phyloP scores from a whole-genome alignment of 75 land plant species.

The Isoetes taiwanensis region DNA sequence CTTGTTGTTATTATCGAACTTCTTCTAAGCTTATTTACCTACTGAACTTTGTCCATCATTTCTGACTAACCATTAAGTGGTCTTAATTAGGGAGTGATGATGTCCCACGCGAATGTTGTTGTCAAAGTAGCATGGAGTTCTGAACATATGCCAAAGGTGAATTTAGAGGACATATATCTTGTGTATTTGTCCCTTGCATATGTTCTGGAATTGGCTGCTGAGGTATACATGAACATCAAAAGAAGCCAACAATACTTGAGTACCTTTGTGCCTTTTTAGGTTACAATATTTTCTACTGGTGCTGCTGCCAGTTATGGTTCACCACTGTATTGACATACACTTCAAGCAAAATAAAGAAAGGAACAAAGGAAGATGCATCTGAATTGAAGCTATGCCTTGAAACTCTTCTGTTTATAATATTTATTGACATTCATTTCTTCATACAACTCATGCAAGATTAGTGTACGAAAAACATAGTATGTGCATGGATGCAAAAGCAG shows the following conservation, averaged over 20 bases:
- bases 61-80: no score
- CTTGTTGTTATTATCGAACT: background rate
- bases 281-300: conserved; percentile 49
- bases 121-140: conserved; percentile 60
- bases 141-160: conserved; percentile 41
- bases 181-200: conserved; percentile 92
- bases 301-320: conserved; percentile 74
- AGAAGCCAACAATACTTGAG: background rate
- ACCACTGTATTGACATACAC: conserved; percentile 67
- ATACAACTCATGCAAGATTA: conserved; percentile 86
- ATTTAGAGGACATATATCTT: conserved; percentile 45
- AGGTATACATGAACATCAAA: conserved; percentile 27
- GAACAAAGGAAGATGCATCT: conserved; percentile 81
- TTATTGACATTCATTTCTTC: conserved; percentile 60
- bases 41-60: no score
- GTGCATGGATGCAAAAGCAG: conserved; percentile 73
- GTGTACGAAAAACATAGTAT: conserved; percentile 86
- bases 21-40: no score
- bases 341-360: conserved; percentile 76
- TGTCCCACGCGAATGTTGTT: conserved; percentile 79
- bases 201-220: conserved; percentile 79
- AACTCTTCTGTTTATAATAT: conserved; percentile 75
- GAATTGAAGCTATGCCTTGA: conserved; percentile 57
- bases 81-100: conserved; percentile 97
- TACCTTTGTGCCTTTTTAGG: conserved; percentile 31